Evolutionary conservation across 768 basidiomycete species (phyloP).

Genomic region (Rhodotorula kratochvilovae): DNA sequence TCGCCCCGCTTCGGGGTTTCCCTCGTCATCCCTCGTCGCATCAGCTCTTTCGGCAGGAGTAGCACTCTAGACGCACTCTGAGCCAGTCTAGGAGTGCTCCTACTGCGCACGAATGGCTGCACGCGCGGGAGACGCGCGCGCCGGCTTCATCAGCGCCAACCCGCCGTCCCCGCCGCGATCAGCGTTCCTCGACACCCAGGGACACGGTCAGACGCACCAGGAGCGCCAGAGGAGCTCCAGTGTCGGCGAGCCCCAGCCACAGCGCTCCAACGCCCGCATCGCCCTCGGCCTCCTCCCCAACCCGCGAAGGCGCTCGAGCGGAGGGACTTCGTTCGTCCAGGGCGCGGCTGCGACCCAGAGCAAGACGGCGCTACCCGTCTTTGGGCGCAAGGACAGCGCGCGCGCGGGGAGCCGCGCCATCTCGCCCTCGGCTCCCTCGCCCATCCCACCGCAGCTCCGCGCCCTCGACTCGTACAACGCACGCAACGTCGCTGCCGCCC

Average conservation of each 20-base stretch:
- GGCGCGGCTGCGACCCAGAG: too few species aligned
- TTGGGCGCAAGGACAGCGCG: background rate
- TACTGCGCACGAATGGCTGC: too few species aligned
- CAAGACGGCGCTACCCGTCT: background rate
- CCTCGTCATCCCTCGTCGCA: too few species aligned
- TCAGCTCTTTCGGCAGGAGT: too few species aligned
- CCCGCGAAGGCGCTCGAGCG: background rate
- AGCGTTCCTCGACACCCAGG: background rate
- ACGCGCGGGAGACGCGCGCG: too few species aligned
- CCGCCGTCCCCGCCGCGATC: background rate
- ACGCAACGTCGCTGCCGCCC: conserved; percentile 25
- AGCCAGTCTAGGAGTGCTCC: too few species aligned
- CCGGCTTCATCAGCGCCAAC: background rate
- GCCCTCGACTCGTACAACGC: conserved; percentile 20
- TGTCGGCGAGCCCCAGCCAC: background rate
- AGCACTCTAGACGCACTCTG: too few species aligned
- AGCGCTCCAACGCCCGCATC: background rate
- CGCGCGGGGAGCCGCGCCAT: background rate
- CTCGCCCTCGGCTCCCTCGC: background rate
- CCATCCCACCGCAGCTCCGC: background rate
- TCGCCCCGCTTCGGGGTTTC: too few species aligned
- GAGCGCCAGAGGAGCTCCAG: background rate
- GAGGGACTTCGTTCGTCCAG: background rate
- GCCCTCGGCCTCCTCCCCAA: too few species aligned
- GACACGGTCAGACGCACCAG: too few species aligned